Percentiles rank a stretch among this genome's conserved stretches.
These are phyloP conservation scores for Hemileia vastatrix DNA, from an alignment of 1,284 basidiomycete genomes.

Conservation along the genomic window DNA sequence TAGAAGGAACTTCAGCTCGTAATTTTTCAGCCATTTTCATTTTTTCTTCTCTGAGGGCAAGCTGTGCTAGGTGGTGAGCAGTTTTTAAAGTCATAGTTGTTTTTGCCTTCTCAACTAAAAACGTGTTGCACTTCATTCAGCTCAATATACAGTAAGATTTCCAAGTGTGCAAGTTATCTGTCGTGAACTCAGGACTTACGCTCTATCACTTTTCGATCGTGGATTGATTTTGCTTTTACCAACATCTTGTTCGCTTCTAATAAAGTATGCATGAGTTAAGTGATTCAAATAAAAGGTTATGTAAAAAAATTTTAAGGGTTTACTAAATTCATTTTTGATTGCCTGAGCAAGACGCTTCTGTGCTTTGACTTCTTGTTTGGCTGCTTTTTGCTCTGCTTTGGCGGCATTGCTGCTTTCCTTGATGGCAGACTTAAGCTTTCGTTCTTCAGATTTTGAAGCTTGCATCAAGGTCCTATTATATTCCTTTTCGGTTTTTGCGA, in stretches of 20 bases:
- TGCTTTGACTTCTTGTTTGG: background rate
- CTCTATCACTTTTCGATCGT: background rate
- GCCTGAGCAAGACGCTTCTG: background rate
- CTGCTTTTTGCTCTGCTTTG: background rate
- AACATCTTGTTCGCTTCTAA: background rate
- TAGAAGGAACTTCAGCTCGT: background rate
- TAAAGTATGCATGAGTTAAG: background rate
- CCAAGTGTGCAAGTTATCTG: too few species aligned
- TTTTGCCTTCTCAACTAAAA: background rate
- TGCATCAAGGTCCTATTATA: background rate
- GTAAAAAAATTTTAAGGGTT: background rate
- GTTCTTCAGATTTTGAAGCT: background rate
- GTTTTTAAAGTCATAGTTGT: background rate
- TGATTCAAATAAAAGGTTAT: background rate
- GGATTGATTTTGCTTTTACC: background rate
- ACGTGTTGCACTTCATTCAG: too few species aligned
- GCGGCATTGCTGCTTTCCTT: background rate
- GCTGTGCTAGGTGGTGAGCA: background rate
- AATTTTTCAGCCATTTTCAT: background rate
- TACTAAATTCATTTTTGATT: background rate
- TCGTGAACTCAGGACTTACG: too few species aligned
- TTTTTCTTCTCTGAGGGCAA: background rate
- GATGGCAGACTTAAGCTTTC: background rate
- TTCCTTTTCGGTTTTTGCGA: background rate
- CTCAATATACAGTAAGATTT: too few species aligned